Conservation (phyloP, 108 stramenopile species). For the Hondaea fermentalgiana region DNA sequence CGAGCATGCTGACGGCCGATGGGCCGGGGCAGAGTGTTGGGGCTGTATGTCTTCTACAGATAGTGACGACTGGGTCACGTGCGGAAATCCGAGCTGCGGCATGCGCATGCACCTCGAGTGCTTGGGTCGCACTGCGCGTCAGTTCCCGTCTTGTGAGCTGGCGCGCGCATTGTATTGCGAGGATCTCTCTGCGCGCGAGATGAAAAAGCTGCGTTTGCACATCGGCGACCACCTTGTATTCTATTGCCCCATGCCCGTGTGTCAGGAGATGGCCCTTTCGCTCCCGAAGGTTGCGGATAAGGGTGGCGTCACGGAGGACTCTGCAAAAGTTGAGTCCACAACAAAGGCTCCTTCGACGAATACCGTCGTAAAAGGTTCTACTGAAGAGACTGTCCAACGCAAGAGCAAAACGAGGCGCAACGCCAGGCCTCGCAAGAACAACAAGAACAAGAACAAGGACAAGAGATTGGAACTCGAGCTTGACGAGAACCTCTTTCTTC, state of each 20-base stretch:
- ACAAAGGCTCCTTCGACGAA: too few species aligned
- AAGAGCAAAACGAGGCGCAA: background rate
- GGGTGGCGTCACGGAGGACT: too few species aligned
- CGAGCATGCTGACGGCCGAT: background rate
- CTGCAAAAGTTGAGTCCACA: too few species aligned
- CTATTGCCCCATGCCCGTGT: background rate
- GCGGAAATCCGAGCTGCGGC: background rate
- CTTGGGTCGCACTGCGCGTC: background rate
- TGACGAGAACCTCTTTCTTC: background rate
- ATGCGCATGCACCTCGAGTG: background rate
- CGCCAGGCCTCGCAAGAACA: background rate
- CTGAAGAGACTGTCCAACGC: background rate
- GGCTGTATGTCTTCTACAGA: background rate
- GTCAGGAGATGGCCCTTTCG: background rate
- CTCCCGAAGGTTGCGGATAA: background rate
- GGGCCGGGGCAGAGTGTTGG: background rate
- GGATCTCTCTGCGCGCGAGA: background rate
- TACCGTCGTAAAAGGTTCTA: too few species aligned
- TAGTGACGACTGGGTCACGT: background rate
- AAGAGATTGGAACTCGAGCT: background rate
- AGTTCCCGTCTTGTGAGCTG: background rate
- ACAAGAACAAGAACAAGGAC: background rate
- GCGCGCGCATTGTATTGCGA: background rate
- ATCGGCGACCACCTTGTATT: background rate
- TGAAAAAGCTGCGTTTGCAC: background rate